These are phyloP conservation scores for Globisporangium nodosum DNA, from an alignment of 352 stramenopile species.

Conservation along the genomic window DNA sequence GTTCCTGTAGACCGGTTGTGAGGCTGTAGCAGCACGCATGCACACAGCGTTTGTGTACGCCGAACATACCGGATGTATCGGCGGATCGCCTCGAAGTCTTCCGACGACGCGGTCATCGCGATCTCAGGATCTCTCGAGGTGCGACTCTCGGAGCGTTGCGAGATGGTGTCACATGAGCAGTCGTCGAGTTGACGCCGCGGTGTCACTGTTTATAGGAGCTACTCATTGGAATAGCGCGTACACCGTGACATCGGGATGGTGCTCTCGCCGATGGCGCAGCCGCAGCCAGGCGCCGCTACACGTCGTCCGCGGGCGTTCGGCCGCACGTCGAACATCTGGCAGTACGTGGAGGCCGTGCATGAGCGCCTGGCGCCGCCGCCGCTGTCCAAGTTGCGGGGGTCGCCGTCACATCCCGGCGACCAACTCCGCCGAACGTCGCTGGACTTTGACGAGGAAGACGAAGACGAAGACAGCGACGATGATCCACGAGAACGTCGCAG, in stretches of 20 bases:
- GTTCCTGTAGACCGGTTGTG: conserved; percentile 7
- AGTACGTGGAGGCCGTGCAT: conserved; percentile 54
- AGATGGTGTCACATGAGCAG: too few species aligned
- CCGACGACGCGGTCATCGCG: not conserved
- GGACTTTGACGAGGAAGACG: conserved; percentile 8
- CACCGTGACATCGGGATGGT: not conserved
- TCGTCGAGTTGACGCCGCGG: not conserved
- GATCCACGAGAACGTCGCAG: not conserved
- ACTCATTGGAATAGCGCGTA: too few species aligned
- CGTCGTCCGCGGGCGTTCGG: conserved; percentile 44
- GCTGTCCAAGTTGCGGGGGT: not conserved
- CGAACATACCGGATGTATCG: conserved; percentile 23
- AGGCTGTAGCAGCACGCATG: not conserved
- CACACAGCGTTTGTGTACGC: not conserved
- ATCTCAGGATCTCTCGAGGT: too few species aligned
- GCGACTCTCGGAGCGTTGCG: too few species aligned
- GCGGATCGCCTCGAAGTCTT: conserved; percentile 12
- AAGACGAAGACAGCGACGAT: conserved; percentile 1
- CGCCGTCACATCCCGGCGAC: not conserved
- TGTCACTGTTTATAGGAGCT: not conserved
- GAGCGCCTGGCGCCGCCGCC: conserved; percentile 21
- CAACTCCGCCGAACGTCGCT: conserved; percentile 9
- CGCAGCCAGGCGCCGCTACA: not conserved
- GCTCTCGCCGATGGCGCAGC: not conserved
- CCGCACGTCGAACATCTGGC: conserved; percentile 66